Evolutionary conservation across 768 basidiomycete species (phyloP).

Genomic region (Termitomyces sp.): DNA sequence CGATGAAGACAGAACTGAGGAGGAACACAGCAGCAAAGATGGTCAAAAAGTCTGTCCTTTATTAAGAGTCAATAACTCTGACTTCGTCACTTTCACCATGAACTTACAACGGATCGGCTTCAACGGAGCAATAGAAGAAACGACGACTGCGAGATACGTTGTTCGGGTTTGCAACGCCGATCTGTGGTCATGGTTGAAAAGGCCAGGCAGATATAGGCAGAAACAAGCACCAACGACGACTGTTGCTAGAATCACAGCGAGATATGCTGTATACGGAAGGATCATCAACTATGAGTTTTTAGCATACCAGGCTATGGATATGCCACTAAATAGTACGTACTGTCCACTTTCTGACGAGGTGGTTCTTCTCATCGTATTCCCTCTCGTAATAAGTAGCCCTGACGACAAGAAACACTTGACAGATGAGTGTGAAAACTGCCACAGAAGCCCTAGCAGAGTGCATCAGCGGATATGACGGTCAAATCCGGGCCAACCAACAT

Average conservation of each 20-base stretch:
- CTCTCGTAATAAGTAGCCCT: conserved; percentile 30
- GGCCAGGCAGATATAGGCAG: not conserved
- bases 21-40: conserved; percentile 34
- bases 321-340: conserved; percentile 20
- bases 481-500: conserved; percentile 26
- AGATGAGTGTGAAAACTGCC: conserved; percentile 35
- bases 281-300: conserved; percentile 30
- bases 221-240: conserved; percentile 29
- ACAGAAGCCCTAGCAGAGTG: conserved; percentile 29
- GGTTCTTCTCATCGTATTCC: conserved; percentile 26
- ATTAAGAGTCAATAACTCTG: not conserved
- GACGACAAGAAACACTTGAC: conserved; percentile 43
- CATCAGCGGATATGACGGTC: not conserved
- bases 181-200: conserved; percentile 16
- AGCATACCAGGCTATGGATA: not conserved
- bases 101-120: conserved; percentile 30
- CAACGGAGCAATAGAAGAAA: conserved; percentile 48
- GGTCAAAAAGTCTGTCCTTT: conserved; percentile 36
- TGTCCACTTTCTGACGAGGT: conserved; percentile 29
- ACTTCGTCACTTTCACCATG: not conserved
- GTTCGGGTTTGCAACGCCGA: conserved; percentile 31
- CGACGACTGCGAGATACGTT: conserved; percentile 40
- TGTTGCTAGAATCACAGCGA: conserved; percentile 32
- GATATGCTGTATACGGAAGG: conserved; percentile 35
- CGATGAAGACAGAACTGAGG: conserved; percentile 31